A percentile compares a stretch with the other conserved stretches of the same genome.
These are phyloP conservation scores for Melastoma candidum DNA, from an alignment of 441 rosid genomes.

Conservation along the genomic window DNA sequence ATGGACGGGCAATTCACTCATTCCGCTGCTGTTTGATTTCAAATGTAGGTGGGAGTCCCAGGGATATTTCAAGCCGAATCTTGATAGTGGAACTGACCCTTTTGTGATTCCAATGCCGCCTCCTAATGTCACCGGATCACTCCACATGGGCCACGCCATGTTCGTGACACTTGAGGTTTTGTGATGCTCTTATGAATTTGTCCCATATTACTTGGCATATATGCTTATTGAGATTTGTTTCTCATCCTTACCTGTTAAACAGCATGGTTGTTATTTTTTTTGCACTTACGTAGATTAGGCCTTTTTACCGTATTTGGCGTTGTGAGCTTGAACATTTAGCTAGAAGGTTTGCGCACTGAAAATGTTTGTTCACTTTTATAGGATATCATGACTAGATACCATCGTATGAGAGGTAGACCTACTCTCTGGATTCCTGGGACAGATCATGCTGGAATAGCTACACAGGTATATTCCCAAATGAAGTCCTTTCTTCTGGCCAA, in stretches of 20 bases:
- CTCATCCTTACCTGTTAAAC: too few species aligned
- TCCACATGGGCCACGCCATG: slow-evolving; percentile 99
- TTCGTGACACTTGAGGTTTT: slow-evolving; percentile 95
- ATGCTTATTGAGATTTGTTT: background rate
- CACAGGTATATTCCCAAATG: slow-evolving; percentile 59
- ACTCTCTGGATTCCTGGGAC: slow-evolving; percentile 98
- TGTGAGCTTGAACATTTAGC: too few species aligned
- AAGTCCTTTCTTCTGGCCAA: slow-evolving; percentile 7
- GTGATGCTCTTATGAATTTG: slow-evolving; percentile 5
- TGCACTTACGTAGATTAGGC: too few species aligned
- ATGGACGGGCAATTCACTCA: background rate
- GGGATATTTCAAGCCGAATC: slow-evolving; percentile 80
- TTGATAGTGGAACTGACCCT: slow-evolving; percentile 60
- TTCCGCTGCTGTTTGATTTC: slow-evolving; percentile 13
- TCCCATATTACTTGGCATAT: background rate
- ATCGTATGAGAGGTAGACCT: slow-evolving; percentile 92
- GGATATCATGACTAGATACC: slow-evolving; percentile 93
- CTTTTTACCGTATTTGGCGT: too few species aligned
- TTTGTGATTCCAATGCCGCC: slow-evolving; percentile 97
- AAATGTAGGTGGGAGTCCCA: slow-evolving; percentile 85
- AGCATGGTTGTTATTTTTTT: too few species aligned
- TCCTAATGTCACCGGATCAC: slow-evolving; percentile 94
- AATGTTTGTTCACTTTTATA: slow-evolving; percentile 21
- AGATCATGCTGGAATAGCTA: slow-evolving; percentile 99
- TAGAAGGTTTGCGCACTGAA: too few species aligned